Percentiles rank a stretch among this genome's conserved stretches.
phyloP scores from a whole-genome alignment of 805 yeast species.

The Hyphopichia homilentoma region DNA sequence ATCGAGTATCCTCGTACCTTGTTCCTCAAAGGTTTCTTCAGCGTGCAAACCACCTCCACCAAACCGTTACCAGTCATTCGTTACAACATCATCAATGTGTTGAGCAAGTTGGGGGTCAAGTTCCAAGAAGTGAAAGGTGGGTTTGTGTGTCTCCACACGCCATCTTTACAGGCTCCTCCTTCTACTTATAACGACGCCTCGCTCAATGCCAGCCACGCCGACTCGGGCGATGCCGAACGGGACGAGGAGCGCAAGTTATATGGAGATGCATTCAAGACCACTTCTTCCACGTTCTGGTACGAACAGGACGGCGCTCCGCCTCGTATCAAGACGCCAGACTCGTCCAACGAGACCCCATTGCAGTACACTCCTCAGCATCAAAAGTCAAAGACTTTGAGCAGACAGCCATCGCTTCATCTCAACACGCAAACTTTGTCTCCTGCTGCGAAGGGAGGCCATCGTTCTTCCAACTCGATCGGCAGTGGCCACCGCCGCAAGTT shows the following conservation, averaged over 20 bases:
- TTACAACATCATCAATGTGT: conserved; percentile 73
- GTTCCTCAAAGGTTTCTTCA: conserved; percentile 88
- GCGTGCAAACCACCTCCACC: conserved; percentile 92
- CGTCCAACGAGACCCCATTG: neutral
- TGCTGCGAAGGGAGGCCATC: conserved; percentile 24
- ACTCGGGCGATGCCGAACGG: conserved; percentile 12
- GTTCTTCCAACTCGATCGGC: conserved; percentile 35
- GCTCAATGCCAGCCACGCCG: conserved; percentile 11
- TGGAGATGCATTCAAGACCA: conserved; percentile 39
- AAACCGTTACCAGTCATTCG: conserved; percentile 87
- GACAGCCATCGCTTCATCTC: conserved; percentile 37
- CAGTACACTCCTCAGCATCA: conserved; percentile 7
- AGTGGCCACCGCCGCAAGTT: conserved; percentile 55
- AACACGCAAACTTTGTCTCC: conserved; percentile 28
- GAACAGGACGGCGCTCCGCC: conserved; percentile 10
- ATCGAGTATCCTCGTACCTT: conserved; percentile 90
- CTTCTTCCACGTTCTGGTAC: conserved; percentile 27
- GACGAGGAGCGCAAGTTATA: conserved; percentile 31
- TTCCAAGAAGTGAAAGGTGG: conserved; percentile 93
- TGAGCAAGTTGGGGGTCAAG: conserved; percentile 72
- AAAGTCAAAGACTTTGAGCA: conserved; percentile 22
- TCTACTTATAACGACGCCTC: neutral
- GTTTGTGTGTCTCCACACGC: conserved; percentile 73
- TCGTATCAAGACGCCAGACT: conserved; percentile 25
- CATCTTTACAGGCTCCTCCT: conserved; percentile 33